Evolutionary conservation across 2,329 filamentous ascomycete species (phyloP).

Genomic region (Alternaria arborescens): DNA sequence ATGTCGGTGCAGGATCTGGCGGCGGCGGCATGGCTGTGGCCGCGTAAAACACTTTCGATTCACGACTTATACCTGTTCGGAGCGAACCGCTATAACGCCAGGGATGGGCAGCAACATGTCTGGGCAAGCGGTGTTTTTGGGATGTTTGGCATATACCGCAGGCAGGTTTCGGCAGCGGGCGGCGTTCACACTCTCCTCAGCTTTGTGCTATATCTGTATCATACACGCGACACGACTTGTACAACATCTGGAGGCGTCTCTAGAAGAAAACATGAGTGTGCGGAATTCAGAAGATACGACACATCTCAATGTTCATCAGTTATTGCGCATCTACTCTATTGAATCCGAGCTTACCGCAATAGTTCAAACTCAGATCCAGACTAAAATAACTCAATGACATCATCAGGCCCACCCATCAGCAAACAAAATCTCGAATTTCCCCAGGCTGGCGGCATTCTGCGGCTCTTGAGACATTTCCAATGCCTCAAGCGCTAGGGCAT

Average conservation of each 20-base stretch:
- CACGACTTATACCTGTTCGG: constrained; percentile 21
- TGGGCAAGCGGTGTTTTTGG: constrained; percentile 31
- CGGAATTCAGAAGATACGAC: constrained; percentile 11
- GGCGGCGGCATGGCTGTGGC: constrained; percentile 33
- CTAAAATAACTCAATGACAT: constrained; percentile 13
- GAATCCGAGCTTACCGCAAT: constrained; percentile 10
- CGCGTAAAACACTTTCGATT: constrained; percentile 30
- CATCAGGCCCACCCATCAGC: constrained; percentile 6
- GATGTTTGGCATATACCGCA: constrained; percentile 43
- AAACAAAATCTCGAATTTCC: neutral
- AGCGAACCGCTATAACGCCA: constrained; percentile 25
- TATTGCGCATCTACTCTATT: neutral
- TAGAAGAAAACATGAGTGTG: constrained; percentile 22
- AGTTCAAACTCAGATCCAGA: constrained; percentile 2
- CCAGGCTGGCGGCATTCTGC: neutral
- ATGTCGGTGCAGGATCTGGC: constrained; percentile 30
- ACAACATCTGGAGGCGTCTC: constrained; percentile 38
- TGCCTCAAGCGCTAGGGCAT: neutral
- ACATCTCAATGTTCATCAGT: neutral
- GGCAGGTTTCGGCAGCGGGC: constrained; percentile 36
- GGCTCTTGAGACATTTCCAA: neutral
- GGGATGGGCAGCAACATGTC: constrained; percentile 21
- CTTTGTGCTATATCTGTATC: constrained; percentile 47
- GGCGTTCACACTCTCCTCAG: constrained; percentile 50
- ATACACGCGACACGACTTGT: constrained; percentile 42